A percentile compares a stretch with the other conserved stretches of the same genome.
Conservation (phyloP, 2,329 filamentous ascomycete genomes). For the Orbilia javanica region DNA sequence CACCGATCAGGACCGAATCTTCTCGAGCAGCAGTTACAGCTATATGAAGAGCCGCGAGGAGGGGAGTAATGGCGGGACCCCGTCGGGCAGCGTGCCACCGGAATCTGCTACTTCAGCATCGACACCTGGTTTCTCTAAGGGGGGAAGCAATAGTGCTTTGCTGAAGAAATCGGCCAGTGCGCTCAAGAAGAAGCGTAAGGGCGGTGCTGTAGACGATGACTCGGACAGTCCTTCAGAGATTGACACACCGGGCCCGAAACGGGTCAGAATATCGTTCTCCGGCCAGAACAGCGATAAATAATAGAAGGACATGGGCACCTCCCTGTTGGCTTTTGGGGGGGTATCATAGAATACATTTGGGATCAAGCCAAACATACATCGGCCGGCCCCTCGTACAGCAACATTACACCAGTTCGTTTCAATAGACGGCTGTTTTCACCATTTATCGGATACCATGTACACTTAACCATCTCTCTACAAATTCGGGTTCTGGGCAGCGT, state of each 20-base stretch:
- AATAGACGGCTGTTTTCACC: slow-evolving; percentile 2
- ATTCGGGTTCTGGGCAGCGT: slow-evolving; percentile 14
- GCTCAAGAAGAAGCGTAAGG: slow-evolving; percentile 59
- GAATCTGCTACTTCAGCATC: slow-evolving; percentile 45
- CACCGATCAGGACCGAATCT: slow-evolving; percentile 79
- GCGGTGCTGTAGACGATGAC: slow-evolving; percentile 60
- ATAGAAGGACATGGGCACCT: neutral
- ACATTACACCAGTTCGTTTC: slow-evolving; percentile 7
- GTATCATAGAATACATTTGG: neutral
- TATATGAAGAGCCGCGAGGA: slow-evolving; percentile 60
- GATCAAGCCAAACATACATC: neutral
- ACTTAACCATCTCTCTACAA: slow-evolving; percentile 13
- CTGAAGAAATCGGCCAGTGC: slow-evolving; percentile 47
- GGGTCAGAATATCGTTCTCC: slow-evolving; percentile 62
- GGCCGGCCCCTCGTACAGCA: slow-evolving; percentile 3
- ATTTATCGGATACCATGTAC: slow-evolving; percentile 45
- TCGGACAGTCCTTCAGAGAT: slow-evolving; percentile 62
- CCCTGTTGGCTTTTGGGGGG: neutral
- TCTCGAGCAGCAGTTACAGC: slow-evolving; percentile 67
- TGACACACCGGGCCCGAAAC: slow-evolving; percentile 62
- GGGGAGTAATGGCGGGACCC: slow-evolving; percentile 43
- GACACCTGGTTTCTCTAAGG: slow-evolving; percentile 47
- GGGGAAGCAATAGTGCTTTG: slow-evolving; percentile 60
- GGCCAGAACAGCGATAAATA: slow-evolving; percentile 60
- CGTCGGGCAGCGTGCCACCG: slow-evolving; percentile 44